These are phyloP conservation scores for Physcomitrium patens DNA, from an alignment of 225 moss, liverwort and hornwort genomes.

Conservation along the genomic window DNA sequence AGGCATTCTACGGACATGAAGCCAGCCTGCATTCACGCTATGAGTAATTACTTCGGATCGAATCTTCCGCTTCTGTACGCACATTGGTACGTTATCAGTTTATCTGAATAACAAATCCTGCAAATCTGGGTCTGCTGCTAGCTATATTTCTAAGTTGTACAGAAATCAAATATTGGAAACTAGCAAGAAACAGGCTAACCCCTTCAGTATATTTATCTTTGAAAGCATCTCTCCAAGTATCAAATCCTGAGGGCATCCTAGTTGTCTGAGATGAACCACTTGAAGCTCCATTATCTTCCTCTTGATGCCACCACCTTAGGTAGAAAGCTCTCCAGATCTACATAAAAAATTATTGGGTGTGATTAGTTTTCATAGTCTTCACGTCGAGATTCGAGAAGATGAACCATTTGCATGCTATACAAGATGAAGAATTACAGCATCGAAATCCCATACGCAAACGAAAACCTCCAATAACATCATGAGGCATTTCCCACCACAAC, in stretches of 20 bases:
- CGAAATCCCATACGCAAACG: not conserved
- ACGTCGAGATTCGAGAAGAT: constrained; percentile 11
- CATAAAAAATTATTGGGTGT: constrained; percentile 14
- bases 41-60: constrained; percentile 62
- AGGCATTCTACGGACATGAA: constrained; percentile 57
- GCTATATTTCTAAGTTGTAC: not conserved
- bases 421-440: not conserved
- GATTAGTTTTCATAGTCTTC: constrained; percentile 20
- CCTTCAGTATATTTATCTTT: constrained; percentile 70
- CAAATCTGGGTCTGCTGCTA: not conserved
- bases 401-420: not conserved
- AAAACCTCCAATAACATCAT: not conserved
- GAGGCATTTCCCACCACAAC: not conserved
- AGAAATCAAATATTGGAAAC: constrained; percentile 12
- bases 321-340: constrained; percentile 63
- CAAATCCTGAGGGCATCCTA: constrained; percentile 48
- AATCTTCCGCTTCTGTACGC: constrained; percentile 79
- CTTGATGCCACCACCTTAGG: constrained; percentile 71
- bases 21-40: constrained; percentile 69
- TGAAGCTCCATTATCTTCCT: constrained; percentile 35
- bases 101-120: constrained; percentile 24
- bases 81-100: constrained; percentile 42
- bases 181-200: constrained; percentile 49
- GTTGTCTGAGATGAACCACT: constrained; percentile 19
- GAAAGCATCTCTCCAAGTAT: constrained; percentile 79